Evolutionary conservation across 495 filamentous ascomycete genomes (phyloP).

Genomic region (Annulohypoxylon nitens): DNA sequence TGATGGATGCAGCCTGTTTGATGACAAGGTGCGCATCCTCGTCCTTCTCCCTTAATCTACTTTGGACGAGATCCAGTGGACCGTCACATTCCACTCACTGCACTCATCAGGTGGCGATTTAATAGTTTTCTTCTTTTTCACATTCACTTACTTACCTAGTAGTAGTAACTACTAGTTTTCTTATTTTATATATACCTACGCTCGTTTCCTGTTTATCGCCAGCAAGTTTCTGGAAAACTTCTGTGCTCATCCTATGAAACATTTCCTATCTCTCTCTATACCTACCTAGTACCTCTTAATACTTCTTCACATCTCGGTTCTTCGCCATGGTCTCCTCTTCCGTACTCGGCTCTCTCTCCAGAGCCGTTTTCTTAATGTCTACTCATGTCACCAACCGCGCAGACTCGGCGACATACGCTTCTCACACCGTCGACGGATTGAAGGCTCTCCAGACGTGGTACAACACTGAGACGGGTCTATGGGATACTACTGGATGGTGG

Average conservation of each 20-base stretch:
- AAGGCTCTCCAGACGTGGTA: slow-evolving; percentile 73
- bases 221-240: slow-evolving; percentile 45
- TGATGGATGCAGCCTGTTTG: slow-evolving; percentile 24
- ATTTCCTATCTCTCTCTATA: slow-evolving; percentile 15
- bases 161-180: slow-evolving; percentile 14
- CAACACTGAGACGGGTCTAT: slow-evolving; percentile 70
- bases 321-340: slow-evolving; percentile 53
- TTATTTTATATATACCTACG: slow-evolving; percentile 19
- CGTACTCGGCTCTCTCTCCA: slow-evolving; percentile 53
- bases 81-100: slow-evolving; percentile 22
- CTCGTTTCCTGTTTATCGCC: slow-evolving; percentile 13
- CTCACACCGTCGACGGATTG: slow-evolving; percentile 61
- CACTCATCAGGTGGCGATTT: slow-evolving; percentile 33
- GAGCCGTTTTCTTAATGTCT: slow-evolving; percentile 55
- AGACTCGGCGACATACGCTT: slow-evolving; percentile 44
- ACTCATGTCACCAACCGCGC: slow-evolving; percentile 40
- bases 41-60: slow-evolving; percentile 43
- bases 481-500: slow-evolving; percentile 80
- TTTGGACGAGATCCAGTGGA: slow-evolving; percentile 32
- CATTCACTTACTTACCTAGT: slow-evolving; percentile 10
- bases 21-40: slow-evolving; percentile 41
- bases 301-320: background rate
- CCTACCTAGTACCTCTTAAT: background rate
- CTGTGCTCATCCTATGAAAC: slow-evolving; percentile 30
- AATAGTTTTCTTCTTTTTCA: slow-evolving; percentile 28